Evolutionary conservation across 2,329 filamentous ascomycete genomes (phyloP), one percentile per base, ranked within the genome.

Genomic region (Laburnicola sp.): DNA sequence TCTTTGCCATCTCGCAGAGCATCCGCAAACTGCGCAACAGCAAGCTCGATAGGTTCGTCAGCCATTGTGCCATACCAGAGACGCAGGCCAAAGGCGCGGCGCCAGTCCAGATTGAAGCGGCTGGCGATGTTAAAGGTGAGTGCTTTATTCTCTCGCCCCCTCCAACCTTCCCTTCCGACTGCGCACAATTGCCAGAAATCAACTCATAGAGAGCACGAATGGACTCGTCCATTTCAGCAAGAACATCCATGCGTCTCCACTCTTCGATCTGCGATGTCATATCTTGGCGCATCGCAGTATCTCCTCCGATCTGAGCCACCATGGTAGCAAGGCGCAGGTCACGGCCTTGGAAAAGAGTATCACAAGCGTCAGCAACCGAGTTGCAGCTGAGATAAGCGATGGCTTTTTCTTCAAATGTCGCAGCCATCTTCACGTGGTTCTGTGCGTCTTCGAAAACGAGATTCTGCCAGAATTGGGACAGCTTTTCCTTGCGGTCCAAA

Each of bases 171-270:
- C 93, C 94, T 59, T 91, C 84, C 52, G 89, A 92, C 26, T 86
- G 83, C 57, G 89, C 87, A n/a, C 90, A 86, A 58, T 97, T 94
- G 32, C 95, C 94, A 27, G 90, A 85, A 8, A 97, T 78, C 26
- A 99, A 81, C 71, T 96, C 91, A 69, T 97, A 99, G 30, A 99
- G 79, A 6, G 92, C 87, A 48, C 94, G 87, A 38, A 96, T 84
- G 1, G 90, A 80, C 58, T 94, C 87, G 11, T 84, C 86, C 73
- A 99, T 91, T 70, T 99, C 95, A 1, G 91, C 89, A 16, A 96
- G 82, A 40, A 93, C 84, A 65, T 91, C 90, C 31, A 89, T 85
- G 26, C 89, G 83, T 31, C 86, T 85, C 94, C 94, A 99, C 44
- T 88, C 86, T 53, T 86, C 84, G 45, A 99, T 81, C 70, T 99